Conservation (phyloP, 169 alveolate species). For the Plasmodium knowlesi region DNA sequence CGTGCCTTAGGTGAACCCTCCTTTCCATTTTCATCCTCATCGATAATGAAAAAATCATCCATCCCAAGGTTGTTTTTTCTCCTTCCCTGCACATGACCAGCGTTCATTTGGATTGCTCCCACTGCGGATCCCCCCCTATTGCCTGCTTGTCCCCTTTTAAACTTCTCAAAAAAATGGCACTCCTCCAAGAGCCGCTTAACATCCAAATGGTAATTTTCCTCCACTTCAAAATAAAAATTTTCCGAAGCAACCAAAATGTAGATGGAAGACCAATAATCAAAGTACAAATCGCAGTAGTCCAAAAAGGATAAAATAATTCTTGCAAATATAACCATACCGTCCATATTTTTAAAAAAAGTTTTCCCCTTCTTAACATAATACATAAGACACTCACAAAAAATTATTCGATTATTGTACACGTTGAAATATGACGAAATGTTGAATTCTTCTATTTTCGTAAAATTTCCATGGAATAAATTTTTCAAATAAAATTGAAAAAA, state of each 20-base stretch:
- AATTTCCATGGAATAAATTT: conserved; percentile 32
- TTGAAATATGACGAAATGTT: conserved; percentile 22
- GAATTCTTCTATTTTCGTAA: conserved; percentile 24
- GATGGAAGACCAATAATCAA: conserved; percentile 62
- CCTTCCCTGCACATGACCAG: not conserved
- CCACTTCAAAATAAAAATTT: conserved; percentile 52
- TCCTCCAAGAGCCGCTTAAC: conserved; percentile 7
- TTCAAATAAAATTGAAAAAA: conserved; percentile 53
- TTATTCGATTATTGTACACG: conserved; percentile 20
- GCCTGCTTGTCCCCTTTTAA: not conserved
- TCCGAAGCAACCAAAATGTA: conserved; percentile 63
- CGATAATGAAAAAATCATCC: conserved; percentile 5
- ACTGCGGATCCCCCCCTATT: not conserved
- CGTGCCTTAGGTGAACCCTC: not conserved
- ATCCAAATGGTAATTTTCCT: not conserved
- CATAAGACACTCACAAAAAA: conserved; percentile 66
- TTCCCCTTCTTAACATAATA: conserved; percentile 32
- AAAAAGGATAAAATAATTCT: conserved; percentile 56
- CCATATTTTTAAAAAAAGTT: not conserved
- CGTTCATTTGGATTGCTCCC: not conserved
- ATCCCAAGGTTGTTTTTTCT: not conserved
- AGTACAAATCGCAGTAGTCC: conserved; percentile 40
- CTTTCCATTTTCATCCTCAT: conserved; percentile 19
- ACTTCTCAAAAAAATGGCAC: conserved; percentile 3
- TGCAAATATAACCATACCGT: conserved; percentile 39